Percentiles rank a stretch among this genome's conserved stretches.
phyloP scores from a whole-genome alignment of 139 green algal species.

The Limnomonas spitsbergensis region DNA sequence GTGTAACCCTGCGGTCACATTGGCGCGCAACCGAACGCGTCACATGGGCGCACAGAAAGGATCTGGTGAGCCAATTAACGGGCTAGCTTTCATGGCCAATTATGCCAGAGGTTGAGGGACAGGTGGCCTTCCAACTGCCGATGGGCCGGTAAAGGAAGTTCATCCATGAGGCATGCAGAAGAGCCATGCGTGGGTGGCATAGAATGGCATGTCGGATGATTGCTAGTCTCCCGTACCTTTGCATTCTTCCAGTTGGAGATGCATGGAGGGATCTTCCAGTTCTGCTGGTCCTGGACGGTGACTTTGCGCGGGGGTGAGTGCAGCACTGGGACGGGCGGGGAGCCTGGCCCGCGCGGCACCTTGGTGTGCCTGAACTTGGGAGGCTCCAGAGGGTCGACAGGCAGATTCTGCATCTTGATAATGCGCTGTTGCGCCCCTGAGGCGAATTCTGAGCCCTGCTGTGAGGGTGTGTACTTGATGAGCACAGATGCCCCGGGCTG shows the following conservation, averaged over 20 bases:
- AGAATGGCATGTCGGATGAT: no score
- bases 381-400: constrained; percentile 92
- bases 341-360: constrained; percentile 77
- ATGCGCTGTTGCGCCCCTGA: constrained; percentile 81
- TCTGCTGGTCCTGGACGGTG: constrained; percentile 83
- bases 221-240: constrained; percentile 50
- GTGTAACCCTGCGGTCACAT: constrained; percentile 84
- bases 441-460: constrained; percentile 63
- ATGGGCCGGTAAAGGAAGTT: no score
- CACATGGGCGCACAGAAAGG: no score
- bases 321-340: constrained; percentile 93
- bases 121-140: no score
- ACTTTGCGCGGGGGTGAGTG: constrained; percentile 88
- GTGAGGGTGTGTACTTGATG: constrained; percentile 89
- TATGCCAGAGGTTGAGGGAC: no score
- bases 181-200: no score
- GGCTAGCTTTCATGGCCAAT: no score
- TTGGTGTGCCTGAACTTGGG: constrained; percentile 95
- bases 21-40: no score
- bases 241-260: constrained; percentile 98
- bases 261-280: constrained; percentile 98
- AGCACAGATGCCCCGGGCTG: constrained; percentile 45
- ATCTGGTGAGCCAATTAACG: no score
- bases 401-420: constrained; percentile 97
- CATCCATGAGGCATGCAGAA: no score